Conservation (phyloP, 106 monocot species). For the Dioscorea dumetorum region DNA sequence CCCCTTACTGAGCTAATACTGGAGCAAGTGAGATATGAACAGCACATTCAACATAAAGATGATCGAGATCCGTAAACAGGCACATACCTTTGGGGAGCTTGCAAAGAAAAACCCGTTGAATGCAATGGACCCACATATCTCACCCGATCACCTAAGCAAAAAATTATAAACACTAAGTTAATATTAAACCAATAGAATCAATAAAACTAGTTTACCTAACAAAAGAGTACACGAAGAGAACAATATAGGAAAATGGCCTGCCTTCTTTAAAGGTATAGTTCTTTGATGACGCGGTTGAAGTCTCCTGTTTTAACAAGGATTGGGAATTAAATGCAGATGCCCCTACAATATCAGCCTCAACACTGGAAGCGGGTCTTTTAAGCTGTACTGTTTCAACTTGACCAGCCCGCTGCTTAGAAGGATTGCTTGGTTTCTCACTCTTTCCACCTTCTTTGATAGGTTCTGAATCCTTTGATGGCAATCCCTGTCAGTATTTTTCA, state of each 20-base stretch:
- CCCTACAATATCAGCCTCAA: slow-evolving; percentile 79
- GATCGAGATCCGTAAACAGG: neutral
- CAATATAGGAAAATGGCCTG: slow-evolving; percentile 3
- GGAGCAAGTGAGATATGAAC: too few species aligned
- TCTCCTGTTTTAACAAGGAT: slow-evolving; percentile 69
- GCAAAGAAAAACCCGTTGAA: slow-evolving; percentile 45
- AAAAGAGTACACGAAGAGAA: too few species aligned
- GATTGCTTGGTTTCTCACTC: slow-evolving; percentile 35
- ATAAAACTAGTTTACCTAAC: too few species aligned
- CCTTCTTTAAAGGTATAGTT: slow-evolving; percentile 86
- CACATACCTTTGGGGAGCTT: slow-evolving; percentile 35
- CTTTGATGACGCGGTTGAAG: slow-evolving; percentile 80
- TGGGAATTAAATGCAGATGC: slow-evolving; percentile 55
- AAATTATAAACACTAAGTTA: slow-evolving; percentile 1
- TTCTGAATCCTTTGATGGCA: slow-evolving; percentile 62
- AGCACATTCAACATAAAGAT: neutral
- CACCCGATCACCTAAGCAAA: slow-evolving; percentile 77
- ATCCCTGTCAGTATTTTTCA: slow-evolving; percentile 24
- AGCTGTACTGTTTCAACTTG: slow-evolving; percentile 31
- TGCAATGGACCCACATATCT: slow-evolving; percentile 59
- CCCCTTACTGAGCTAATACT: too few species aligned
- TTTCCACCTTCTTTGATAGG: slow-evolving; percentile 54
- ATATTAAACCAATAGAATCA: neutral
- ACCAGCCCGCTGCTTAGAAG: slow-evolving; percentile 48
- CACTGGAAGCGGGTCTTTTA: slow-evolving; percentile 70